Conservation (phyloP, 805 yeast genomes). For the Pichia ethanolica region DNA sequence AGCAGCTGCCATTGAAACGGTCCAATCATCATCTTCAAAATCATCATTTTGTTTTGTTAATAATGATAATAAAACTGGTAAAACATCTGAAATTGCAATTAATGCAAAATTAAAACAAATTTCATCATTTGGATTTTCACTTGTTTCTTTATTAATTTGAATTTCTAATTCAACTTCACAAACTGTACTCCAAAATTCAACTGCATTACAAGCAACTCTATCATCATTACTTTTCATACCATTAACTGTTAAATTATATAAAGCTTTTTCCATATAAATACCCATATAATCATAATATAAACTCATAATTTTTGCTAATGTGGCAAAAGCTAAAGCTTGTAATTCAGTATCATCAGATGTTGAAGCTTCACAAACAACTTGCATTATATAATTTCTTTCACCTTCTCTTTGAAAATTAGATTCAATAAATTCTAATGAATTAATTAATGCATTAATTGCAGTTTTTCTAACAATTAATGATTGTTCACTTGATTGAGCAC, state of each 20-base stretch:
- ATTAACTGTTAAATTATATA: conserved; percentile 78
- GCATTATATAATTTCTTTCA: conserved; percentile 96
- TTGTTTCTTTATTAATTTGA: conserved; percentile 56
- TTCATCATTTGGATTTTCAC: conserved; percentile 31
- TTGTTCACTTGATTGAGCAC: conserved; percentile 81
- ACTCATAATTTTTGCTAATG: conserved; percentile 86
- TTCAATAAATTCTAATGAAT: conserved; percentile 83
- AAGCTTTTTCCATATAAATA: conserved; percentile 94
- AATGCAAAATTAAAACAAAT: conserved; percentile 74
- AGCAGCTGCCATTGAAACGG: conserved; percentile 97
- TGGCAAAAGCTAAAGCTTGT: conserved; percentile 94
- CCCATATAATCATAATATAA: conserved; percentile 85
- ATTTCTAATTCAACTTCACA: conserved; percentile 94
- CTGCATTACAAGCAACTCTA: conserved; percentile 94
- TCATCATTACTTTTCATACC: conserved; percentile 86
- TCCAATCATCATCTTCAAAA: conserved; percentile 95
- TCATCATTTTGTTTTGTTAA: conserved; percentile 88
- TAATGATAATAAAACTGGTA: conserved; percentile 76
- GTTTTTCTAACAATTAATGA: conserved; percentile 71
- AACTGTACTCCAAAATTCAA: conserved; percentile 99
- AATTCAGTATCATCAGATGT: conserved; percentile 75
- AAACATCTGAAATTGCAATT: conserved; percentile 73
- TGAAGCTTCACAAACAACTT: conserved; percentile 98
- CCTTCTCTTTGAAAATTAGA: conserved; percentile 87
- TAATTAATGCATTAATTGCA: conserved; percentile 86